A percentile compares a stretch with the other conserved stretches of the same genome.
Conservation (phyloP, 139 green algal genomes). For the Auxenochlorella pyrenoidosa region DNA sequence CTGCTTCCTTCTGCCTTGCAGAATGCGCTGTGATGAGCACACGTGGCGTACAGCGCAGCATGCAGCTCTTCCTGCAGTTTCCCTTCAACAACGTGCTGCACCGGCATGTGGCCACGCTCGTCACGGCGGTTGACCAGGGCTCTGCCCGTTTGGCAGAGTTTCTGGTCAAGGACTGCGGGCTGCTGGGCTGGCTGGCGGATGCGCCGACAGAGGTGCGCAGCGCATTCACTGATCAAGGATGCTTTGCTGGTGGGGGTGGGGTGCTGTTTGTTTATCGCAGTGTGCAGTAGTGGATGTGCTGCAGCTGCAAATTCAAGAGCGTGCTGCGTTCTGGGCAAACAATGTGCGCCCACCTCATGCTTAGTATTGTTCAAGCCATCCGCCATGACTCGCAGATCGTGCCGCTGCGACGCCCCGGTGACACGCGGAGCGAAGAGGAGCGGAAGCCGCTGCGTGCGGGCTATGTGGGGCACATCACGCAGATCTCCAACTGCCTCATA, state of each 20-base stretch:
- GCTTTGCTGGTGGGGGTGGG: no score
- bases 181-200: constrained; percentile 74
- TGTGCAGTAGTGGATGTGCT: no score
- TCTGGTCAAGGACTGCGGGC: constrained; percentile 69
- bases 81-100: constrained; percentile 96
- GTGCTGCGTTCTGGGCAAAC: no score
- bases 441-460: constrained; percentile 71
- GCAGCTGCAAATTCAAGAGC: no score
- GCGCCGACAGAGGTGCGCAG: constrained; percentile 60
- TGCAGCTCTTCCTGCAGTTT: constrained; percentile 81
- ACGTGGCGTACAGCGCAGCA: constrained; percentile 58
- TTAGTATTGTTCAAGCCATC: no score
- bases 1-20: not conserved
- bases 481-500: constrained; percentile 68
- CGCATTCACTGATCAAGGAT: no score
- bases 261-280: no score
- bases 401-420: not conserved
- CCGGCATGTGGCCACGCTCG: constrained; percentile 71
- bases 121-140: constrained; percentile 54
- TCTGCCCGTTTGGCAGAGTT: constrained; percentile 63
- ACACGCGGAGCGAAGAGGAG: not conserved
- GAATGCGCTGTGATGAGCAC: constrained; percentile 56
- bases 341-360: no score
- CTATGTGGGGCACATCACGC: constrained; percentile 88
- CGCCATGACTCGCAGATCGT: not conserved